Conservation (phyloP, 768 basidiomycete species). For the Boletus eberwhitei region DNA sequence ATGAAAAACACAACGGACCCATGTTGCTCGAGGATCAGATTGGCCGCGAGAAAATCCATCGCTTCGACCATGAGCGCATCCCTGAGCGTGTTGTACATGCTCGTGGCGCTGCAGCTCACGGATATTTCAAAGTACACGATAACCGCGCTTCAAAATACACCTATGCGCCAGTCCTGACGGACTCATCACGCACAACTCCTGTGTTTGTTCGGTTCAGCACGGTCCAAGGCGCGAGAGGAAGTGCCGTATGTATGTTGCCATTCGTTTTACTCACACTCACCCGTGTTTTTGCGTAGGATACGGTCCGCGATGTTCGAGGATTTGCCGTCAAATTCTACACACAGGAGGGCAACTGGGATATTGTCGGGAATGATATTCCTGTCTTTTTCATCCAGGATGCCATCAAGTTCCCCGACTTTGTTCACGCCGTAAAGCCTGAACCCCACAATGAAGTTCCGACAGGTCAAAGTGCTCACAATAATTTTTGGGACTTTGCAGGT, state of each 20-base stretch:
- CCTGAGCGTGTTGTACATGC: slow-evolving; percentile 80
- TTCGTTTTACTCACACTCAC: background rate
- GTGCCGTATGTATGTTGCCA: slow-evolving; percentile 52
- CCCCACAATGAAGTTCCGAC: slow-evolving; percentile 78
- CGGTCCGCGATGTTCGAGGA: slow-evolving; percentile 82
- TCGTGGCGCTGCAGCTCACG: slow-evolving; percentile 76
- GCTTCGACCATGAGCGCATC: slow-evolving; percentile 87
- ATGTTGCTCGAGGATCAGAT: slow-evolving; percentile 77
- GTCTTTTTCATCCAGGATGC: slow-evolving; percentile 81
- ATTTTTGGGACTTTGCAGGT: slow-evolving; percentile 83
- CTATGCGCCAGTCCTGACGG: slow-evolving; percentile 65
- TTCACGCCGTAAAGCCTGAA: slow-evolving; percentile 85
- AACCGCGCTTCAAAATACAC: slow-evolving; percentile 69
- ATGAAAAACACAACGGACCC: slow-evolving; percentile 51
- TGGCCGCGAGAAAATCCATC: slow-evolving; percentile 69
- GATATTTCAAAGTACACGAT: slow-evolving; percentile 74
- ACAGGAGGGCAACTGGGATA: slow-evolving; percentile 81
- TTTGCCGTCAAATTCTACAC: slow-evolving; percentile 87
- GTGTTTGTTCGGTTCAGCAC: slow-evolving; percentile 85
- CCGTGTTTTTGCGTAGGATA: slow-evolving; percentile 43
- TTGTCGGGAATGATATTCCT: slow-evolving; percentile 82
- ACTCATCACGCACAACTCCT: slow-evolving; percentile 68
- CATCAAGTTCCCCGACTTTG: slow-evolving; percentile 82
- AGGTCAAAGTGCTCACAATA: slow-evolving; percentile 73
- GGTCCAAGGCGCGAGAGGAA: slow-evolving; percentile 78